phyloP scores from a whole-genome alignment of 352 stramenopile species.

The Pythium apleroticum region DNA sequence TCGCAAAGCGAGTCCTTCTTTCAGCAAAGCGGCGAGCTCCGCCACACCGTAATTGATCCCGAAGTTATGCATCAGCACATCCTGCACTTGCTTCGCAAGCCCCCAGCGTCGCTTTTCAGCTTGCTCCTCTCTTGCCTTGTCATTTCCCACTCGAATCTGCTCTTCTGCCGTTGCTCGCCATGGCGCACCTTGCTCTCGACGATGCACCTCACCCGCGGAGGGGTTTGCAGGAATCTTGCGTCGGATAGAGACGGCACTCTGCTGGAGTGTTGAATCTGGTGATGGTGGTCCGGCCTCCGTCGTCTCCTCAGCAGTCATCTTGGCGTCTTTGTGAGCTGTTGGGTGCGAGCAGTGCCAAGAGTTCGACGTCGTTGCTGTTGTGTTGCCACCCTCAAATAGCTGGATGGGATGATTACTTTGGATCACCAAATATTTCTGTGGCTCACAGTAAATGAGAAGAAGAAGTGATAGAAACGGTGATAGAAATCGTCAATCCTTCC shows the following conservation, averaged over 20 bases:
- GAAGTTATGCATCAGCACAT: constrained; percentile 67
- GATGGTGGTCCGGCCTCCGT: neutral
- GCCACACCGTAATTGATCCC: constrained; percentile 71
- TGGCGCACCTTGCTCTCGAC: constrained; percentile 44
- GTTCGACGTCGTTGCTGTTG: neutral
- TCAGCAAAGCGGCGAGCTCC: constrained; percentile 61
- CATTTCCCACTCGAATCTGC: constrained; percentile 42
- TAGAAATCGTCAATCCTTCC: constrained; percentile 10
- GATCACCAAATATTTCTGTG: neutral
- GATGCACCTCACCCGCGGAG: constrained; percentile 59
- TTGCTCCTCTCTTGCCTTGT: constrained; percentile 52
- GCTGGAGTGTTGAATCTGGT: neutral
- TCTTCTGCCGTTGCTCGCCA: constrained; percentile 51
- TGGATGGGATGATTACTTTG: neutral
- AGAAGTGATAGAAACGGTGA: constrained; percentile 4
- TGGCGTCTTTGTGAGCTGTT: neutral
- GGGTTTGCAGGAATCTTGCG: constrained; percentile 63
- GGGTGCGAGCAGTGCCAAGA: neutral
- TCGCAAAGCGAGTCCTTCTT: constrained; percentile 47
- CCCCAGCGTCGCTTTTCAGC: constrained; percentile 69
- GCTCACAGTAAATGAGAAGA: neutral
- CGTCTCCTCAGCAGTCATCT: neutral
- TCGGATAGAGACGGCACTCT: neutral
- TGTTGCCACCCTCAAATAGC: constrained; percentile 5
- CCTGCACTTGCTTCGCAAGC: constrained; percentile 72